Conservation (phyloP, 2,329 filamentous ascomycete genomes). For the Hypoxylon sp. region DNA sequence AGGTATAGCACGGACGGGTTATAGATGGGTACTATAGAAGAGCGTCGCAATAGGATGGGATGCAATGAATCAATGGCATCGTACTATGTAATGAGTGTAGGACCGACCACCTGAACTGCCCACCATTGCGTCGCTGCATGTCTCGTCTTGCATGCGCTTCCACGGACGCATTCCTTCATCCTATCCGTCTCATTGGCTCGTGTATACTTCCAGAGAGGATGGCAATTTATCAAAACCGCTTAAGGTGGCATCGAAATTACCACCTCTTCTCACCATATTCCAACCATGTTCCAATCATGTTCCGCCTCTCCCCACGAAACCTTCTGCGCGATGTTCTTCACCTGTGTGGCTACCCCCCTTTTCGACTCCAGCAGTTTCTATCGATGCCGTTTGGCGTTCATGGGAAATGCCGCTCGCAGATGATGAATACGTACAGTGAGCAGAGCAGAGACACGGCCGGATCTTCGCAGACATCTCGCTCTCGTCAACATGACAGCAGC, state of each 20-base stretch:
- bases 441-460: constrained; percentile 14
- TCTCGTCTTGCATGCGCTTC: constrained; percentile 38
- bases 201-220: constrained; percentile 36
- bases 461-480: constrained; percentile 12
- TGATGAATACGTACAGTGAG: constrained; percentile 21
- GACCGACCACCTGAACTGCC: constrained; percentile 25
- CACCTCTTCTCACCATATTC: too few relatives aligned
- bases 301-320: constrained; percentile 31
- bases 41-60: constrained; percentile 6
- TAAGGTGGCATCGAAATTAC: constrained; percentile 44
- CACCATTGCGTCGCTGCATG: constrained; percentile 29
- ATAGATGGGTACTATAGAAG: too few relatives aligned
- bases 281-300: constrained; percentile 40
- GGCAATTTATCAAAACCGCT: constrained; percentile 44
- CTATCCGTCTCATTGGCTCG: constrained; percentile 35
- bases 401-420: constrained; percentile 25
- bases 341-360: constrained; percentile 23
- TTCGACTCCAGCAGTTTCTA: constrained; percentile 22
- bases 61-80: constrained; percentile 13
- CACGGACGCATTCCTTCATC: constrained; percentile 19
- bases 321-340: constrained; percentile 25
- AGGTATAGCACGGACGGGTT: too few relatives aligned
- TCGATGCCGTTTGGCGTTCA: constrained; percentile 16
- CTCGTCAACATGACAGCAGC: constrained; percentile 10
- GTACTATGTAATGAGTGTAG: constrained; percentile 17